Percentiles rank a stretch among this genome's conserved stretches.
Evolutionary conservation across 106 monocot species (phyloP).

Genomic region (Acanthochlamys bracteata): DNA sequence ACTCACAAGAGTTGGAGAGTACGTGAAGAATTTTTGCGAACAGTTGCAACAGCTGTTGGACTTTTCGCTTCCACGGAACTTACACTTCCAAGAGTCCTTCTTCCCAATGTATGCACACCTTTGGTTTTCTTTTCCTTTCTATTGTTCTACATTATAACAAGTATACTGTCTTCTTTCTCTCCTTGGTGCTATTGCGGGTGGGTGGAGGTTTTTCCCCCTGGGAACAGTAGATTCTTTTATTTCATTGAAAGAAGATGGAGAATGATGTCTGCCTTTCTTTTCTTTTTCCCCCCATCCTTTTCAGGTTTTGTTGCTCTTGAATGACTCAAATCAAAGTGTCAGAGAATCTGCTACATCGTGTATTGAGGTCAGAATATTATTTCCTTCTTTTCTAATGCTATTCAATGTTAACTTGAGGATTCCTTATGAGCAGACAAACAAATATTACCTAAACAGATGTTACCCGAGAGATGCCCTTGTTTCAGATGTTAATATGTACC

Average conservation of each 20-base stretch:
- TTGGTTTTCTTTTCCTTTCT: not conserved
- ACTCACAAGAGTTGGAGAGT: conserved; percentile 94
- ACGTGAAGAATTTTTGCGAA: conserved; percentile 86
- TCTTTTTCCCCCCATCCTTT: not conserved
- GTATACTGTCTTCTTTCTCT: too few relatives aligned
- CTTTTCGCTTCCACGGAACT: conserved; percentile 96
- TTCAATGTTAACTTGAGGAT: too few relatives aligned
- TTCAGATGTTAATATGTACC: too few relatives aligned
- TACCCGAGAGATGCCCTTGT: too few relatives aligned
- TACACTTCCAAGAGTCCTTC: conserved; percentile 73
- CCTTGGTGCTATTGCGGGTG: too few relatives aligned
- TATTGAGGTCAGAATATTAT: conserved; percentile 63
- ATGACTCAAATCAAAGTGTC: conserved; percentile 82
- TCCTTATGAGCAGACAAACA: too few relatives aligned
- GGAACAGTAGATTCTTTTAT: too few relatives aligned
- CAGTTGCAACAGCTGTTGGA: conserved; percentile 74
- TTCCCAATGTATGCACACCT: conserved; percentile 61
- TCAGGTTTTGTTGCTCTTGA: conserved; percentile 84
- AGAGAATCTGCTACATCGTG: conserved; percentile 79
- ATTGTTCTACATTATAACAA: too few relatives aligned
- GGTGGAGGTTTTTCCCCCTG: too few relatives aligned
- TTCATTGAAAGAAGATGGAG: not conserved
- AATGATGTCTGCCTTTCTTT: not conserved
- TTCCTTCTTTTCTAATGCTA: not conserved
- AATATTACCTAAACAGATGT: too few relatives aligned